Evolutionary conservation across 176 grass and related monocot genomes (phyloP).

Genomic region (Cenchrus purpureus): DNA sequence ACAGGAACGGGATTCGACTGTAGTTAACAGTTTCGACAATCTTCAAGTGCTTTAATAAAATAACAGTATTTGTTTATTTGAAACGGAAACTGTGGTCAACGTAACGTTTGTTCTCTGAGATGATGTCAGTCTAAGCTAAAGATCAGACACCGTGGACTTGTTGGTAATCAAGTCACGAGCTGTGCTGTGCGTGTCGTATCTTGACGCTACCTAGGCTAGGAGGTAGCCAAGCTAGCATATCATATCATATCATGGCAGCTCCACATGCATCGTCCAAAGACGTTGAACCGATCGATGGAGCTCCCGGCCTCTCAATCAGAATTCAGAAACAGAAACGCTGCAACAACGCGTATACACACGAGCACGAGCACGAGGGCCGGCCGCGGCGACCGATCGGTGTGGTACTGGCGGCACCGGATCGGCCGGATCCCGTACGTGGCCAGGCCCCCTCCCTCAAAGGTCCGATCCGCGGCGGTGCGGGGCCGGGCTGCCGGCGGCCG

Average conservation of each 20-base stretch:
- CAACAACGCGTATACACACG: too few species aligned
- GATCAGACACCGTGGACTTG: not conserved
- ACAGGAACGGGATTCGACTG: too few species aligned
- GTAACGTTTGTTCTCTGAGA: not conserved
- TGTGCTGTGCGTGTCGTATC: too few species aligned
- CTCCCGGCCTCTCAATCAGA: not conserved
- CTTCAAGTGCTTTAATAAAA: not conserved
- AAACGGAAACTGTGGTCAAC: not conserved
- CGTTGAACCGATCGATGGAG: not conserved
- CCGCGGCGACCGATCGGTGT: too few species aligned
- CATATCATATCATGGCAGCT: too few species aligned
- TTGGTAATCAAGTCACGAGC: not conserved
- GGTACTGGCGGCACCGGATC: not conserved
- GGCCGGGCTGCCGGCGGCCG: not conserved
- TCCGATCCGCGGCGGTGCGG: not conserved
- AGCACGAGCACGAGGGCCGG: not conserved
- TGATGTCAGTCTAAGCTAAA: not conserved
- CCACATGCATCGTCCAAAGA: too few species aligned
- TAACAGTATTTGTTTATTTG: not conserved
- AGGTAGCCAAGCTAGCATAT: not conserved
- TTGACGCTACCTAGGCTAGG: not conserved
- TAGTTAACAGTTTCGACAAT: too few species aligned
- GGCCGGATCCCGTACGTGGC: conserved; percentile 29
- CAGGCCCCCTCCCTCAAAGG: too few species aligned
- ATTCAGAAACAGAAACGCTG: not conserved